Percentiles rank a stretch among this genome's conserved stretches.
Evolutionary conservation across 345 rosid species (phyloP).

Genomic region (Brassica napus): DNA sequence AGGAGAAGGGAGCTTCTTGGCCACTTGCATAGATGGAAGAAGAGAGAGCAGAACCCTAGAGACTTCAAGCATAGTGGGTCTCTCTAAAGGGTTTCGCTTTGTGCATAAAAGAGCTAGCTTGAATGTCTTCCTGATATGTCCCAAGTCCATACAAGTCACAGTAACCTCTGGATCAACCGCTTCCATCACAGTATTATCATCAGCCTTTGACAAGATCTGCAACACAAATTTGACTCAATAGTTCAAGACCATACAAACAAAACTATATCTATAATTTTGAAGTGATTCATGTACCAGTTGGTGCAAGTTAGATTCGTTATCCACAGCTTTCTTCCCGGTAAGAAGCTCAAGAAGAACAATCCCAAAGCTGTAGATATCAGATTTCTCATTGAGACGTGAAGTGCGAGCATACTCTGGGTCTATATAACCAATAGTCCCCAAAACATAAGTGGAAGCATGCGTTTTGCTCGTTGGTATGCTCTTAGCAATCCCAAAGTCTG

Average conservation of each 20-base stretch:
- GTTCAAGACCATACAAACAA: conserved; percentile 2
- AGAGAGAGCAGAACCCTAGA: conserved; percentile 67
- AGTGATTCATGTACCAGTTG: conserved; percentile 59
- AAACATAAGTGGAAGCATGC: conserved; percentile 78
- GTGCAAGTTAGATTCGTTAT: conserved; percentile 83
- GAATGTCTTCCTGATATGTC: conserved; percentile 65
- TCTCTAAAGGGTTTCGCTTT: conserved; percentile 63
- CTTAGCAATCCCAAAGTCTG: conserved; percentile 95
- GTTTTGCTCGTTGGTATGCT: conserved; percentile 69
- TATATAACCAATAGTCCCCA: conserved; percentile 94
- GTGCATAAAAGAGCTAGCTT: conserved; percentile 85
- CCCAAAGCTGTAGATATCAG: conserved; percentile 96
- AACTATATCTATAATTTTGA: not conserved
- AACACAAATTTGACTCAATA: not conserved
- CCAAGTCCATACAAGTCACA: conserved; percentile 69
- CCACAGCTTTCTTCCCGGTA: conserved; percentile 96
- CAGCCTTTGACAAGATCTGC: conserved; percentile 77
- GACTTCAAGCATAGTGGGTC: conserved; percentile 94
- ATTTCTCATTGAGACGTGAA: conserved; percentile 77
- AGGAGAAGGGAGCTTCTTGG: conserved; percentile 41
- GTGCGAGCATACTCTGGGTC: conserved; percentile 98
- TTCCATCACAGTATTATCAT: conserved; percentile 85
- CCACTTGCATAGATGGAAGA: conserved; percentile 49
- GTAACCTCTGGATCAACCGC: conserved; percentile 88
- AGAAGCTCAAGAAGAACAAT: conserved; percentile 91